These are phyloP conservation scores for Capsicum chinense DNA, from an alignment of 257 asterid species.

Conservation along the genomic window DNA sequence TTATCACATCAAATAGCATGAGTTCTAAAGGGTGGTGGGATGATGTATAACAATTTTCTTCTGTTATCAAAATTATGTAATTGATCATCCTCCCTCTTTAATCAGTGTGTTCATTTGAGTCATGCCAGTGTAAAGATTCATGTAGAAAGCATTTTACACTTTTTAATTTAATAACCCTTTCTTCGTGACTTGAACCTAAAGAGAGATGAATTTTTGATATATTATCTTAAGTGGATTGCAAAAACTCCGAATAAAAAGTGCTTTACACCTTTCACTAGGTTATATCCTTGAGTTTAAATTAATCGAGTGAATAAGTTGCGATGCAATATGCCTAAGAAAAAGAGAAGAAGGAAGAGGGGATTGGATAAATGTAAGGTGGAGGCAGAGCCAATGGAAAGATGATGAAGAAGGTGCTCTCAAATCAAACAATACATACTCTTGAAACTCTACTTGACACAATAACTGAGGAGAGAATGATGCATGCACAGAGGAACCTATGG, in stretches of 20 bases:
- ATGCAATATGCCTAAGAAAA: background rate
- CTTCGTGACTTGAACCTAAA: too few relatives aligned
- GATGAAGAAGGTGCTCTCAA: constrained; percentile 12
- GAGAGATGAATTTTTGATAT: background rate
- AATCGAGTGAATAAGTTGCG: background rate
- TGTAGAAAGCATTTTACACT: background rate
- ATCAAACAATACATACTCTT: background rate
- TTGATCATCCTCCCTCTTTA: background rate
- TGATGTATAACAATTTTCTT: background rate
- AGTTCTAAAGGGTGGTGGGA: too few relatives aligned
- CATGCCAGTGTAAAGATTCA: too few relatives aligned
- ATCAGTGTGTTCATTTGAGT: too few relatives aligned
- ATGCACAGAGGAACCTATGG: constrained; percentile 1
- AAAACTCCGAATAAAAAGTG: background rate
- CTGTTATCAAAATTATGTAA: background rate
- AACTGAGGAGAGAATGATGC: constrained; percentile 4
- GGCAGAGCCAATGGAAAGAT: background rate
- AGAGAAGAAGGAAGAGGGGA: background rate
- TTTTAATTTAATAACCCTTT: too few relatives aligned
- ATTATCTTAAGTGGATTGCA: too few relatives aligned
- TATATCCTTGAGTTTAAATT: background rate
- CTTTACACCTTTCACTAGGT: background rate
- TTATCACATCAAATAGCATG: too few relatives aligned
- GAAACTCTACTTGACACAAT: constrained; percentile 21
- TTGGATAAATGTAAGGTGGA: constrained; percentile 11